Percentiles rank a stretch among this genome's conserved stretches.
Evolutionary conservation across 2,329 filamentous ascomycete genomes (phyloP).

Genomic region (Metarhizium humberi): DNA sequence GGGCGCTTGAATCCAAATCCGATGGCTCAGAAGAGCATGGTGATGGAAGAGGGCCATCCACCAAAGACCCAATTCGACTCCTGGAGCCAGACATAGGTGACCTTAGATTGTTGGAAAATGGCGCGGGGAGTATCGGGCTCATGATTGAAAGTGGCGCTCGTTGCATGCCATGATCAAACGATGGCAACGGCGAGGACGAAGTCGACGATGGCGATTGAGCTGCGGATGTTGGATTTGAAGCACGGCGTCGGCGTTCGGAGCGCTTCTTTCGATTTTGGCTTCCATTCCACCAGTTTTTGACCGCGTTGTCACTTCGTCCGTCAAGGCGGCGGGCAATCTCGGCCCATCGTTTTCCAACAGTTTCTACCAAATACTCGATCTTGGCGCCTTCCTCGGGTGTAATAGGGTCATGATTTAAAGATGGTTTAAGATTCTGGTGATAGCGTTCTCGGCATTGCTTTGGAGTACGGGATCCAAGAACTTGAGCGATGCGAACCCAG

Average conservation of each 20-base stretch:
- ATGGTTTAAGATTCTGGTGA: constrained; percentile 83
- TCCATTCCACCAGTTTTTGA: constrained; percentile 98
- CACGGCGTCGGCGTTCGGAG: background rate
- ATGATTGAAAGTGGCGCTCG: background rate
- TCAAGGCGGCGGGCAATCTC: constrained; percentile 78
- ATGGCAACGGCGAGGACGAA: background rate
- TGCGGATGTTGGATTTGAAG: background rate
- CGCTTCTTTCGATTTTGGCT: constrained; percentile 72
- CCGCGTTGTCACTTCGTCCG: constrained; percentile 85
- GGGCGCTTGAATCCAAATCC: constrained; percentile 1
- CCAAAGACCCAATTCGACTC: background rate
- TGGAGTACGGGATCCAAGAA: constrained; percentile 68
- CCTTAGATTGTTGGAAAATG: background rate
- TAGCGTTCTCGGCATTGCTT: constrained; percentile 95
- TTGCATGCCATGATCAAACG: background rate
- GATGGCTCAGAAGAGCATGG: background rate
- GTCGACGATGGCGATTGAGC: background rate
- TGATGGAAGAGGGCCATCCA: background rate
- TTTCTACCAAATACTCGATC: constrained; percentile 68
- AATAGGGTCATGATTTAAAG: constrained; percentile 65
- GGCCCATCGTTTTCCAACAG: constrained; percentile 83
- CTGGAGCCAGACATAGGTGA: background rate
- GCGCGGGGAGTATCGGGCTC: background rate
- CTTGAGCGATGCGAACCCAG: constrained; percentile 79
- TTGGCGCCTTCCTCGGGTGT: constrained; percentile 57